Evolutionary conservation across 78 protist species (phyloP), one percentile per base, ranked within the genome.

Genomic region (Salpingoeca rosetta): DNA sequence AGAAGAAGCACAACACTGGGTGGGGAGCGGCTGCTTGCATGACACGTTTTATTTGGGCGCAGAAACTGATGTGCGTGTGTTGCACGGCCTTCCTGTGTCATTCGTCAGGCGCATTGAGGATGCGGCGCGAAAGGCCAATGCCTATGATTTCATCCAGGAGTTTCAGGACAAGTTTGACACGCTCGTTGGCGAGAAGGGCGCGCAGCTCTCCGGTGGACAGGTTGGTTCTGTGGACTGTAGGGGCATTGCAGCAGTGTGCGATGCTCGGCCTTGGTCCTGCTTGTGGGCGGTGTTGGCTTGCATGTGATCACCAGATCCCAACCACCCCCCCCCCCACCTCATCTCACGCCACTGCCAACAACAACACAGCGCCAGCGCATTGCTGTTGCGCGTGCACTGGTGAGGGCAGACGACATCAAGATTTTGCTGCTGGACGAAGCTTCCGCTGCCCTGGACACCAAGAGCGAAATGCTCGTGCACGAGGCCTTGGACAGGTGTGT

Each of bases 341-440:
- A n/a, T n/a, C n/a, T n/a, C n/a, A n/a, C n/a, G n/a, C n/a, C n/a
- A n/a, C n/a, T n/a, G n/a, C n/a, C n/a, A n/a, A n/a, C n/a, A n/a
- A n/a, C n/a, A n/a, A n/a, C n/a, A n/a, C 65, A 51, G 65, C 65
- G 65, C 65, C 98, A 95, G 85, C 80, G 98, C 11, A 86, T 96
- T 24, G 94, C 97, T 11, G 90, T 96, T 51, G 98, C 98, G 11
- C 83, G 98, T 17, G 92, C 96, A 40, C 94, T n/a, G 65, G 82
- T 43, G 89, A 72, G 76, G 43, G 80, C 44, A 73, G 86, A 87
- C 82, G 77, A 90, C 76, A 77, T 51, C 38, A 85, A 82, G 79
- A 91, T 98, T 65, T 78, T 98, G 41, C 81, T 98, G 26, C 92
- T 98, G 31, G 99, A 98, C 87, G 98, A 96, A 91, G 92, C 96